These are phyloP conservation scores for Hapsidospora chrysogenum DNA, from an alignment of 495 filamentous ascomycete species.

Conservation along the genomic window DNA sequence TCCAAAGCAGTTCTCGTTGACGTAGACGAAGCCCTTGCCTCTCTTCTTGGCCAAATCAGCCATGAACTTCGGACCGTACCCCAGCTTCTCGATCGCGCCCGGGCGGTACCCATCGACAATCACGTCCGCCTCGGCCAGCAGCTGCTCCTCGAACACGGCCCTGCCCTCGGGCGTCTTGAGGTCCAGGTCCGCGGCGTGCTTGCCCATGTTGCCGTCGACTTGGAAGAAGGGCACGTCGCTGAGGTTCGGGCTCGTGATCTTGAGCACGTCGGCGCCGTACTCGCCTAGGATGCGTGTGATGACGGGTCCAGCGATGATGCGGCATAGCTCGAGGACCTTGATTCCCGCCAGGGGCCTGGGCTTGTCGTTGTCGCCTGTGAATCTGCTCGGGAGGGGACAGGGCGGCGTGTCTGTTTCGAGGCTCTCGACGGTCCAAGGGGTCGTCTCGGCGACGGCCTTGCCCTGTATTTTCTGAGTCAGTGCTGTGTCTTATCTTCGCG, in stretches of 20 bases:
- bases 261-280: slow-evolving; percentile 53
- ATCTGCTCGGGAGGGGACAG: slow-evolving; percentile 34
- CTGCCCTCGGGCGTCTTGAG: slow-evolving; percentile 37
- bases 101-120: slow-evolving; percentile 54
- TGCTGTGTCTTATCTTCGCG: not conserved
- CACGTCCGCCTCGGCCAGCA: slow-evolving; percentile 42
- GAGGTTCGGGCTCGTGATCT: slow-evolving; percentile 49
- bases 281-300: slow-evolving; percentile 49
- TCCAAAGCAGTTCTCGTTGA: slow-evolving; percentile 61
- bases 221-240: slow-evolving; percentile 69
- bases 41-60: slow-evolving; percentile 27
- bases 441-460: slow-evolving; percentile 11
- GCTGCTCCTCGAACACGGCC: slow-evolving; percentile 33
- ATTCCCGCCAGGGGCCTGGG: slow-evolving; percentile 35
- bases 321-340: slow-evolving; percentile 53
- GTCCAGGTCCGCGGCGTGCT: slow-evolving; percentile 35
- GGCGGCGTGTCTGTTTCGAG: slow-evolving; percentile 17
- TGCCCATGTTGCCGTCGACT: slow-evolving; percentile 63
- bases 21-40: slow-evolving; percentile 50
- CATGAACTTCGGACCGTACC: slow-evolving; percentile 39
- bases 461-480: slow-evolving; percentile 7
- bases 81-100: slow-evolving; percentile 45
- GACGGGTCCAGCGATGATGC: slow-evolving; percentile 44
- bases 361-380: slow-evolving; percentile 5
- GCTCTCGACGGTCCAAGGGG: slow-evolving; percentile 10